Evolutionary conservation across 2,329 filamentous ascomycete genomes (phyloP).

Genomic region (Nothophoma quercina): DNA sequence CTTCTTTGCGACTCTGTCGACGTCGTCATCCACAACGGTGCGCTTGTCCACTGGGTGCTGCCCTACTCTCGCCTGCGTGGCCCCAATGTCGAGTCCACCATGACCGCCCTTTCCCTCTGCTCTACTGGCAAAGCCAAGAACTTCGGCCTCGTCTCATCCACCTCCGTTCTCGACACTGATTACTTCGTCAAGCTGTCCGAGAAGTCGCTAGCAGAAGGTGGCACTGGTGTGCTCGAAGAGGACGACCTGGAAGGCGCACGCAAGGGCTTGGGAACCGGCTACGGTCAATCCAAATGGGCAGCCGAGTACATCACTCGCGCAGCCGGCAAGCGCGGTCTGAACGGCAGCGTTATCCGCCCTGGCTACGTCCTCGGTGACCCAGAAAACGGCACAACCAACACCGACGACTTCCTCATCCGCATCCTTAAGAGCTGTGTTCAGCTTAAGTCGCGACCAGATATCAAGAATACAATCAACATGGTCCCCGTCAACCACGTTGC

Average conservation of each 20-base stretch:
- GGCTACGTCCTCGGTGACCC: slow-evolving; percentile 85
- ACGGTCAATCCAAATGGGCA: slow-evolving; percentile 92
- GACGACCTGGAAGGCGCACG: slow-evolving; percentile 82
- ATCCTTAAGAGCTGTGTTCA: slow-evolving; percentile 90
- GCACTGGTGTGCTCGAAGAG: slow-evolving; percentile 71
- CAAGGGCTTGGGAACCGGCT: slow-evolving; percentile 81
- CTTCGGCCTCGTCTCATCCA: slow-evolving; percentile 84
- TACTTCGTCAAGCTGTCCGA: slow-evolving; percentile 80
- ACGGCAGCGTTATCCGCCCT: slow-evolving; percentile 78
- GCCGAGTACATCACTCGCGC: slow-evolving; percentile 76
- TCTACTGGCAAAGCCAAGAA: slow-evolving; percentile 78
- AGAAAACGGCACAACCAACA: slow-evolving; percentile 72
- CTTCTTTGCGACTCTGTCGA: slow-evolving; percentile 71
- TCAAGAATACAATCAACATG: slow-evolving; percentile 87
- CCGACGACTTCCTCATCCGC: slow-evolving; percentile 89
- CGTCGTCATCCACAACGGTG: slow-evolving; percentile 76
- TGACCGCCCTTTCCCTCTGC: slow-evolving; percentile 79
- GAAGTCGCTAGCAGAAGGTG: slow-evolving; percentile 66
- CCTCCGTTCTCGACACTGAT: slow-evolving; percentile 80
- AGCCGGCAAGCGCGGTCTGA: slow-evolving; percentile 78
- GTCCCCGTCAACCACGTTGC: slow-evolving; percentile 87
- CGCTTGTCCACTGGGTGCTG: slow-evolving; percentile 77
- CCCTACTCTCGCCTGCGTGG: slow-evolving; percentile 75
- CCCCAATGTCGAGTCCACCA: slow-evolving; percentile 81
- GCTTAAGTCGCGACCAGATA: slow-evolving; percentile 74